Conservation (phyloP, 345 rosid species). For the Carallia pectinifolia region DNA sequence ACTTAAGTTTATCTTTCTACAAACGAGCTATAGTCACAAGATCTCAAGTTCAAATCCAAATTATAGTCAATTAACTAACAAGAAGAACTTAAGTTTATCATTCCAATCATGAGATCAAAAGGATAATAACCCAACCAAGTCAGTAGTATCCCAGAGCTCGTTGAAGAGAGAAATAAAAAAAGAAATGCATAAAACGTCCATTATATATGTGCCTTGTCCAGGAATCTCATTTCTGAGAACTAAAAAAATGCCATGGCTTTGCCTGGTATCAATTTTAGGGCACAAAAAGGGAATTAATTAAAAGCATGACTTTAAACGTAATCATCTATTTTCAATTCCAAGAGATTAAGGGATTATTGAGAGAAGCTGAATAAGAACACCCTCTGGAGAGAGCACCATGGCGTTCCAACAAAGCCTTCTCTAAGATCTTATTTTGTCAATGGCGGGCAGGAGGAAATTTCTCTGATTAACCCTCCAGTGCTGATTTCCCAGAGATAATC, state of each 20-base stretch:
- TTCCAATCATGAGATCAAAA: too few relatives aligned
- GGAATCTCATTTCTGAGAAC: not conserved
- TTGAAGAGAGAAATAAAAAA: too few relatives aligned
- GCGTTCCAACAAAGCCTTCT: conserved; percentile 25
- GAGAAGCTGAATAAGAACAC: conserved; percentile 30
- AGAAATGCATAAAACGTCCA: not conserved
- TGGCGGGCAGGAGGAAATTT: conserved; percentile 9
- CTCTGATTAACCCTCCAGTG: conserved; percentile 55
- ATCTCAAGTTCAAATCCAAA: too few relatives aligned
- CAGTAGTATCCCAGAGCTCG: too few relatives aligned
- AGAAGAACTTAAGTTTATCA: too few relatives aligned
- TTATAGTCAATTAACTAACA: too few relatives aligned
- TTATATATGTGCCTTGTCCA: not conserved
- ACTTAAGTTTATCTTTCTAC: too few relatives aligned
- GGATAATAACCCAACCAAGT: too few relatives aligned
- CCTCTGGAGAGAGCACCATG: conserved; percentile 7
- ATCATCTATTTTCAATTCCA: conserved; percentile 11
- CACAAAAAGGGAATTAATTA: not conserved
- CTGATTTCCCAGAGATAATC: conserved; percentile 96
- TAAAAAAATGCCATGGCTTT: not conserved
- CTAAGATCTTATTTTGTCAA: conserved; percentile 40
- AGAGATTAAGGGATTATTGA: conserved; percentile 31
- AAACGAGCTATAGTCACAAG: too few relatives aligned
- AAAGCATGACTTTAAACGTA: not conserved
- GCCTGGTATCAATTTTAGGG: not conserved